These are phyloP conservation scores for Talaromyces funiculosus DNA, from an alignment of 2,329 filamentous ascomycete species.

Conservation along the genomic window DNA sequence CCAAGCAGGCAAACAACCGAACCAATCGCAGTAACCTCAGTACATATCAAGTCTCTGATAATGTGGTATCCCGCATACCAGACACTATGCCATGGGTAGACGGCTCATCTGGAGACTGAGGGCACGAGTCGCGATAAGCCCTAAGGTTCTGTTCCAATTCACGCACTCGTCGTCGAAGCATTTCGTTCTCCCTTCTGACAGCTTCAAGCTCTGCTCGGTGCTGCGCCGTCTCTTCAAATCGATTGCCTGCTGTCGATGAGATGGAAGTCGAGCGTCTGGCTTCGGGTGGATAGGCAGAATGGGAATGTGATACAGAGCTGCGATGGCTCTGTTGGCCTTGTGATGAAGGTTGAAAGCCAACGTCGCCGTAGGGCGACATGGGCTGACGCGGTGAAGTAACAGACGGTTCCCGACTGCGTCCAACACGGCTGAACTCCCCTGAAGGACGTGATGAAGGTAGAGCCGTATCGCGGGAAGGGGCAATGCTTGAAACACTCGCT, in stretches of 20 bases:
- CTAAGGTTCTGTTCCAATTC: constrained; percentile 39
- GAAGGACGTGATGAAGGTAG: constrained; percentile 25
- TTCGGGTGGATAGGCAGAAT: constrained; percentile 20
- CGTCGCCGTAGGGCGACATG: constrained; percentile 26
- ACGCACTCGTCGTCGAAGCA: constrained; percentile 38
- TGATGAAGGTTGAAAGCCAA: constrained; percentile 22
- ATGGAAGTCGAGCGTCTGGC: constrained; percentile 25
- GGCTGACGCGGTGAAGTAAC: constrained; percentile 34
- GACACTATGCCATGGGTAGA: constrained; percentile 15
- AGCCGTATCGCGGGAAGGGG: constrained; percentile 36
- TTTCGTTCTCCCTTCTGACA: constrained; percentile 44
- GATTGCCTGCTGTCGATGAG: constrained; percentile 18
- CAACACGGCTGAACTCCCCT: constrained; percentile 24
- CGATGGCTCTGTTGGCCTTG: constrained; percentile 15
- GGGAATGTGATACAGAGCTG: constrained; percentile 22
- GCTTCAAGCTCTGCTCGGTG: constrained; percentile 41
- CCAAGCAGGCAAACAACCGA: not conserved
- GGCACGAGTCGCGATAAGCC: constrained; percentile 23
- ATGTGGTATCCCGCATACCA: constrained; percentile 14
- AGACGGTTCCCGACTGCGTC: constrained; percentile 40
- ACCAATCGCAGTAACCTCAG: not conserved
- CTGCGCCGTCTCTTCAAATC: constrained; percentile 39
- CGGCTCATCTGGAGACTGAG: constrained; percentile 4
- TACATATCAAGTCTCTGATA: constrained; percentile 13
- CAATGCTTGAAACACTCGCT: constrained; percentile 38